Conservation (phyloP, 2,329 filamentous ascomycete genomes). For the Arthrobotrys pseudoclavata region DNA sequence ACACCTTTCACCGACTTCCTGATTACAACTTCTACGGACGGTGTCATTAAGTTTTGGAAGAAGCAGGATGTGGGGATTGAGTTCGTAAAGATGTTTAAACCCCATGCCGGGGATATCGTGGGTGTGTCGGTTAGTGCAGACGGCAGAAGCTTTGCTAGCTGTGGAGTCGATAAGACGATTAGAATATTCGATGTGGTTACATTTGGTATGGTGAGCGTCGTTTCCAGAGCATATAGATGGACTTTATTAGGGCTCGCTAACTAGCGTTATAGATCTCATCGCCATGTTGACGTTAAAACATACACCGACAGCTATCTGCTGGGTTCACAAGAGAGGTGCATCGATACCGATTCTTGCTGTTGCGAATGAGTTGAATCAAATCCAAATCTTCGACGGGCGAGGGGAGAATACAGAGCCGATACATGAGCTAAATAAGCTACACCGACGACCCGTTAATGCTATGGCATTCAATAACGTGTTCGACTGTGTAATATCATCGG, state of each 20-base stretch:
- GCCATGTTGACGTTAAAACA: slow-evolving; percentile 84
- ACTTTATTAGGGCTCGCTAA: neutral
- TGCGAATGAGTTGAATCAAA: slow-evolving; percentile 79
- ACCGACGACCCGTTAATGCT: slow-evolving; percentile 82
- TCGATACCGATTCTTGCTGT: slow-evolving; percentile 88
- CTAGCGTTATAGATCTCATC: slow-evolving; percentile 74
- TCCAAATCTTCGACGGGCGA: slow-evolving; percentile 89
- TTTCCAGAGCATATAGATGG: slow-evolving; percentile 9
- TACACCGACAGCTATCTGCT: slow-evolving; percentile 84
- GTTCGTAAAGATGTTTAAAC: slow-evolving; percentile 97
- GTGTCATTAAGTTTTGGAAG: slow-evolving; percentile 99
- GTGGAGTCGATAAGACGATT: slow-evolving; percentile 81
- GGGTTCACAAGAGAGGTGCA: slow-evolving; percentile 90
- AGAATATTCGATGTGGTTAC: slow-evolving; percentile 88
- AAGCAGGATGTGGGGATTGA: slow-evolving; percentile 91
- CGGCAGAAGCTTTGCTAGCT: slow-evolving; percentile 92
- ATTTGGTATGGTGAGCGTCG: slow-evolving; percentile 71
- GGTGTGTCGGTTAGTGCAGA: slow-evolving; percentile 89
- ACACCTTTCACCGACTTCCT: slow-evolving; percentile 94
- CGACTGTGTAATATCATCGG: slow-evolving; percentile 90
- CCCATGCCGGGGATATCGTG: slow-evolving; percentile 86
- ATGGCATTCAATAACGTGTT: slow-evolving; percentile 91
- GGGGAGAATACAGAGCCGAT: slow-evolving; percentile 83
- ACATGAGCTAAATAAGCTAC: slow-evolving; percentile 82
- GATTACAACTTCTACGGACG: slow-evolving; percentile 92